Conservation (phyloP, 208 protist genomes). For the Angomonas deanei region DNA sequence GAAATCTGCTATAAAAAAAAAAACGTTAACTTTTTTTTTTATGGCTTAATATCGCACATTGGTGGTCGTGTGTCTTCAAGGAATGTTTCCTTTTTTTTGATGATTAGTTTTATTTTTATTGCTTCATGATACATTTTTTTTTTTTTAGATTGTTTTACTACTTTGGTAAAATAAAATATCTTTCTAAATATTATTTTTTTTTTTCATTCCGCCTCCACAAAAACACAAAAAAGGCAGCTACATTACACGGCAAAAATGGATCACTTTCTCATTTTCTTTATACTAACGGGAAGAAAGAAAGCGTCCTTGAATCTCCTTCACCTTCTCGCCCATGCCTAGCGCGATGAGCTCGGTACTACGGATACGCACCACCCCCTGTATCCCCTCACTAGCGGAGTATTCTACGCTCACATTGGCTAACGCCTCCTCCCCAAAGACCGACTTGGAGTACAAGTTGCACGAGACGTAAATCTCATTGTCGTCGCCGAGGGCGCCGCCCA, state of each 20-base stretch:
- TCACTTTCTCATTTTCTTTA: not conserved
- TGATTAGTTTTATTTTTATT: too few relatives aligned
- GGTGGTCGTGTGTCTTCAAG: not conserved
- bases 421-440: constrained; percentile 97
- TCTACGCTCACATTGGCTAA: constrained; percentile 95
- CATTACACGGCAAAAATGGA: too few relatives aligned
- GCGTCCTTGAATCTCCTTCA: constrained; percentile 52
- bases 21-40: not conserved
- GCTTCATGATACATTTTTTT: constrained; percentile 1
- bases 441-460: constrained; percentile 96
- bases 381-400: constrained; percentile 52
- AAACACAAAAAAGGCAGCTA: too few relatives aligned
- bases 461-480: constrained; percentile 87
- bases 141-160: not conserved
- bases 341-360: constrained; percentile 97
- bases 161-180: too few relatives aligned
- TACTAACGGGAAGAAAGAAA: not conserved
- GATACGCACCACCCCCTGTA: constrained; percentile 96
- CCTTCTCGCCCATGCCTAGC: constrained; percentile 96
- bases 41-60: not conserved
- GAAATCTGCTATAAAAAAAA: not conserved
- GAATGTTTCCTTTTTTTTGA: too few relatives aligned
- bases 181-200: constrained; percentile 2
- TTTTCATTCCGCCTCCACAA: too few relatives aligned
- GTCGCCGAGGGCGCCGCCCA: constrained; percentile 6